These are phyloP conservation scores for Moesziomyces sp. DNA, from an alignment of 1,284 basidiomycete genomes.

Conservation along the genomic window DNA sequence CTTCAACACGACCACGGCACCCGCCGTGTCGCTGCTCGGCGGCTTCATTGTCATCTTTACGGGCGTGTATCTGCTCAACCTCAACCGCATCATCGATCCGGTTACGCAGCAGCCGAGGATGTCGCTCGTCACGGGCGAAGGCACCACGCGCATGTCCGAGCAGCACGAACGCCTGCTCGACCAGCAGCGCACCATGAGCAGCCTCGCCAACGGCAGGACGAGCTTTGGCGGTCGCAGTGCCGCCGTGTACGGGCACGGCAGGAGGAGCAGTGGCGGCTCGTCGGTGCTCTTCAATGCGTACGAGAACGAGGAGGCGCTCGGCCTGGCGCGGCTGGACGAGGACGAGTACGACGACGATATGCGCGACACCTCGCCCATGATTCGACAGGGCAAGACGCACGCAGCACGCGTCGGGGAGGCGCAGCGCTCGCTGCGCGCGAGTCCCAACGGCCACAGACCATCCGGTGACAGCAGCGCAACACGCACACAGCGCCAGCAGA, in stretches of 20 bases:
- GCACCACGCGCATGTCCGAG: constrained; percentile 52
- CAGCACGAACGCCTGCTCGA: constrained; percentile 56
- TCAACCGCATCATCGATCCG: constrained; percentile 62
- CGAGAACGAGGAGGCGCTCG: constrained; percentile 58
- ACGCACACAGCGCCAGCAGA: constrained; percentile 27
- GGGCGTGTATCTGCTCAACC: constrained; percentile 66
- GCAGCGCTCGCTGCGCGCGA: background rate
- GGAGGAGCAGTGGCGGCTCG: constrained; percentile 42
- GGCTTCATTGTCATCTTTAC: constrained; percentile 67
- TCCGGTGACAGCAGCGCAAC: constrained; percentile 17
- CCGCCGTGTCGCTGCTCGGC: constrained; percentile 64
- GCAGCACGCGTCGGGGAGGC: constrained; percentile 1
- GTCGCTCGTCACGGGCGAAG: constrained; percentile 62
- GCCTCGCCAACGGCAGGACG: constrained; percentile 34
- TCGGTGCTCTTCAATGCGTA: constrained; percentile 60
- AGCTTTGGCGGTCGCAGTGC: constrained; percentile 35
- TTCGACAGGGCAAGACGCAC: constrained; percentile 39
- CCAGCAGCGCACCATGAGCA: constrained; percentile 48
- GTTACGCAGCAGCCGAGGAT: constrained; percentile 61
- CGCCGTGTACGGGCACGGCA: constrained; percentile 27
- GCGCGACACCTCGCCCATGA: constrained; percentile 38
- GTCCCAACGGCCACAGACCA: constrained; percentile 11
- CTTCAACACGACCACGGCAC: constrained; percentile 86
- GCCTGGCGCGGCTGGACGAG: constrained; percentile 57
- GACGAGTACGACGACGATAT: constrained; percentile 45